phyloP scores from a whole-genome alignment of 2,329 filamentous ascomycete species.

The Daldinia sp. region DNA sequence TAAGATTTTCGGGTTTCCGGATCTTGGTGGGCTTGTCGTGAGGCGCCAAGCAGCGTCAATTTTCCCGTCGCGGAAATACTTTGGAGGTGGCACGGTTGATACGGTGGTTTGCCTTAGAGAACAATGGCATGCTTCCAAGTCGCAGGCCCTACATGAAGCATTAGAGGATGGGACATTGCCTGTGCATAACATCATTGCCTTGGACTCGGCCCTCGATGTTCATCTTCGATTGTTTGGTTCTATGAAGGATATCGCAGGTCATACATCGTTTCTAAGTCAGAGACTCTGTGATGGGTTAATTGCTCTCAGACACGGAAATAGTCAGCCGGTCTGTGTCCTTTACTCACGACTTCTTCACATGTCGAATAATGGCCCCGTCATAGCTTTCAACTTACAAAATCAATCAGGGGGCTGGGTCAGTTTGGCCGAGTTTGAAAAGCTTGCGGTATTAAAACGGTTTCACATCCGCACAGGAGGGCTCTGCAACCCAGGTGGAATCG shows the following conservation, averaged over 20 bases:
- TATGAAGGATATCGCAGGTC: slow-evolving; percentile 73
- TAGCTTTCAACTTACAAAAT: slow-evolving; percentile 84
- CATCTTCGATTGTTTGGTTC: slow-evolving; percentile 75
- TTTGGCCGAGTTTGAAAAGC: slow-evolving; percentile 85
- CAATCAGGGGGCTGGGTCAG: slow-evolving; percentile 77
- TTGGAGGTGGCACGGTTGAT: slow-evolving; percentile 94
- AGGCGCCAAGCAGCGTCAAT: slow-evolving; percentile 72
- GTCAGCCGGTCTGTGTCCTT: slow-evolving; percentile 68
- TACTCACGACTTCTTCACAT: slow-evolving; percentile 57
- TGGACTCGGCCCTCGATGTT: slow-evolving; percentile 75
- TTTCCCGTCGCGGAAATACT: slow-evolving; percentile 77
- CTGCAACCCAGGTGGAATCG: slow-evolving; percentile 90
- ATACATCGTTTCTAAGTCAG: slow-evolving; percentile 72
- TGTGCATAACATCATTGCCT: slow-evolving; percentile 87
- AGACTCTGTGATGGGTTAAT: slow-evolving; percentile 66
- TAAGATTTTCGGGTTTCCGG: slow-evolving; percentile 98
- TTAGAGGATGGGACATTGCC: slow-evolving; percentile 93
- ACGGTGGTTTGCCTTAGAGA: slow-evolving; percentile 81
- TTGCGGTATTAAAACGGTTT: slow-evolving; percentile 79
- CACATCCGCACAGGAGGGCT: slow-evolving; percentile 88
- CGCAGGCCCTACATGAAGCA: slow-evolving; percentile 75
- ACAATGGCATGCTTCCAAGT: slow-evolving; percentile 84
- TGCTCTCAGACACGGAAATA: slow-evolving; percentile 74
- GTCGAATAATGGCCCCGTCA: slow-evolving; percentile 71
- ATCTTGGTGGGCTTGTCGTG: slow-evolving; percentile 85